A percentile compares a stretch with the other conserved stretches of the same genome.
These are phyloP conservation scores for Xylaria sp. DNA, from an alignment of 2,329 filamentous ascomycete species.

Conservation along the genomic window DNA sequence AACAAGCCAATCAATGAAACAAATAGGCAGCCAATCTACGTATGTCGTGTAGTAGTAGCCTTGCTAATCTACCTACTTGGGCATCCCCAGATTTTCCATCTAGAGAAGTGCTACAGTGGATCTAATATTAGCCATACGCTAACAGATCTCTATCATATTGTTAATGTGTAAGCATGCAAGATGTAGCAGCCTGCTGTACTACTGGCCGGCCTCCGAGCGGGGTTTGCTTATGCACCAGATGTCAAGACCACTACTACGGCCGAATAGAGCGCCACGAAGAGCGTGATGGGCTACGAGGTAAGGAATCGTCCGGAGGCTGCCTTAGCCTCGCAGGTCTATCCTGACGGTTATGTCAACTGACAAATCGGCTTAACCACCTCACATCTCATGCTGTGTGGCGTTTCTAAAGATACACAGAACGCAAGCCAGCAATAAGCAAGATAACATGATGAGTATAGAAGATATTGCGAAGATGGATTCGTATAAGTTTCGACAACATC, in stretches of 20 bases:
- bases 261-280: not conserved
- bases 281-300: not conserved
- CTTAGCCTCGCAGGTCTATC: conserved; percentile 5
- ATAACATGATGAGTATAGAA: not conserved
- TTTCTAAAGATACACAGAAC: not conserved
- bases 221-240: not conserved
- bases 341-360: conserved; percentile 16
- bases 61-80: not conserved
- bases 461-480: not conserved
- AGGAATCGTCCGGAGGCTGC: conserved; percentile 2
- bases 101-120: not conserved
- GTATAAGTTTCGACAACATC: conserved; percentile 25
- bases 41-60: not conserved
- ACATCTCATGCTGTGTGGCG: conserved; percentile 13
- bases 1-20: not conserved
- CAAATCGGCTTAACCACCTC: conserved; percentile 20
- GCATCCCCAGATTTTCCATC: not conserved
- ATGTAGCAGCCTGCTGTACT: not conserved
- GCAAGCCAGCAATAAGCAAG: conserved; percentile 1
- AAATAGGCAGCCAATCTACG: not conserved
- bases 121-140: not conserved
- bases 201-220: not conserved
- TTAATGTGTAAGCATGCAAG: conserved; percentile 2
- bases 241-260: not conserved
- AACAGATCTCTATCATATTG: not conserved